Conservation (phyloP, 371 early-diverging fungal species). For the Phascolomyces articulosus region DNA sequence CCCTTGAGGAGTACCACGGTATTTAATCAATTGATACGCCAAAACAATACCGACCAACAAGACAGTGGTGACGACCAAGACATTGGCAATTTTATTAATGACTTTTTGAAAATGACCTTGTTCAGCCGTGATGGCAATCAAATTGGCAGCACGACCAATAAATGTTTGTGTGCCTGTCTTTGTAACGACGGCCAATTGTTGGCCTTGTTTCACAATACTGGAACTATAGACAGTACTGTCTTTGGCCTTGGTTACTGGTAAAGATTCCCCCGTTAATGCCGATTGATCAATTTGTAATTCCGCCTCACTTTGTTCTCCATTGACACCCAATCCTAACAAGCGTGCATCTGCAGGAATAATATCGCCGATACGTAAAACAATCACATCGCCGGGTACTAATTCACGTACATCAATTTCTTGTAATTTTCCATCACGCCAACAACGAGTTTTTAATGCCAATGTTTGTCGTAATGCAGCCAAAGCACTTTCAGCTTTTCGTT, state of each 20-base stretch:
- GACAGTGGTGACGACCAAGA: constrained; percentile 73
- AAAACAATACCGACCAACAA: constrained; percentile 82
- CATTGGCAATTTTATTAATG: constrained; percentile 83
- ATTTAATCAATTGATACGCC: constrained; percentile 60
- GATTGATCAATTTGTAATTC: constrained; percentile 92
- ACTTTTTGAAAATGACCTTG: constrained; percentile 89
- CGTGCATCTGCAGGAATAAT: constrained; percentile 93
- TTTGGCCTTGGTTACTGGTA: constrained; percentile 80
- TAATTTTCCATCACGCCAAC: constrained; percentile 78
- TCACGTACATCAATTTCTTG: constrained; percentile 76
- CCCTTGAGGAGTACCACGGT: constrained; percentile 21
- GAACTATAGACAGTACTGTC: constrained; percentile 84
- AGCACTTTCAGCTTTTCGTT: constrained; percentile 89
- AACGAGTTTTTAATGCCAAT: constrained; percentile 80
- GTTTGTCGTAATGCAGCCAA: constrained; percentile 89
- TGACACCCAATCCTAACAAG: constrained; percentile 81
- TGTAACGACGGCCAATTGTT: constrained; percentile 82
- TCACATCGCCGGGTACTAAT: constrained; percentile 87
- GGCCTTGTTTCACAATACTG: constrained; percentile 85
- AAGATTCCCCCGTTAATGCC: constrained; percentile 92
- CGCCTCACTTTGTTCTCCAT: constrained; percentile 74
- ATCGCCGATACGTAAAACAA: constrained; percentile 90
- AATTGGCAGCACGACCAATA: constrained; percentile 90
- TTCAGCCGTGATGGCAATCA: constrained; percentile 84
- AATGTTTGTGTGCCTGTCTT: constrained; percentile 90